These are phyloP conservation scores for Coniochaeta sp. DNA, from an alignment of 2,329 filamentous ascomycete genomes.

Conservation along the genomic window DNA sequence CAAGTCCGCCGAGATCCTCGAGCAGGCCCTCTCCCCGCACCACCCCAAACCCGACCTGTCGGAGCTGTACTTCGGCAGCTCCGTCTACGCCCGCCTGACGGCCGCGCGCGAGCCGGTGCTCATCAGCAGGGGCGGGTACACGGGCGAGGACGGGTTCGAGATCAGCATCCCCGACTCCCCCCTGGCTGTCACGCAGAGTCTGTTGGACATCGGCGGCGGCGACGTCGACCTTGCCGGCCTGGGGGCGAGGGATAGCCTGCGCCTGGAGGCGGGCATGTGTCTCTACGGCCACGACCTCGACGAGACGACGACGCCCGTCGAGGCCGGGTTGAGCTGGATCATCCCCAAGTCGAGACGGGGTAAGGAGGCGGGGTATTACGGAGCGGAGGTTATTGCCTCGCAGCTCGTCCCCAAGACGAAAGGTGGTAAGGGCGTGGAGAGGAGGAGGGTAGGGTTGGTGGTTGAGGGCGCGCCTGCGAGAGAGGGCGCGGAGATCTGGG, in stretches of 20 bases:
- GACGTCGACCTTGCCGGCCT: conserved; percentile 75
- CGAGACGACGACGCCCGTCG: conserved; percentile 59
- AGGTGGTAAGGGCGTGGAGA: conserved; percentile 60
- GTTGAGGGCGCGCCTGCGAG: conserved; percentile 83
- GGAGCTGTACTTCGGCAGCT: conserved; percentile 76
- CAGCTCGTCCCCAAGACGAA: conserved; percentile 71
- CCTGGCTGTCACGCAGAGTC: conserved; percentile 59
- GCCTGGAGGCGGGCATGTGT: conserved; percentile 96
- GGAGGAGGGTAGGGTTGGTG: conserved; percentile 73
- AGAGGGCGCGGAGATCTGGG: conserved; percentile 73
- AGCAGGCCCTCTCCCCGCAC: conserved; percentile 42
- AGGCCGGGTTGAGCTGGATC: conserved; percentile 63
- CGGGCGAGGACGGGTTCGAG: conserved; percentile 97
- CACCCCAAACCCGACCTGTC: conserved; percentile 45
- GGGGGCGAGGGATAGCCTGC: conserved; percentile 83
- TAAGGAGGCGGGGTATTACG: conserved; percentile 69
- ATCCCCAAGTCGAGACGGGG: conserved; percentile 71
- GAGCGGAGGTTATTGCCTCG: conserved; percentile 66
- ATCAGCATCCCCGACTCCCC: conserved; percentile 65
- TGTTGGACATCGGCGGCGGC: conserved; percentile 59
- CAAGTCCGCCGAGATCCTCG: conserved; percentile 62
- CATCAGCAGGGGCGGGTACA: conserved; percentile 87
- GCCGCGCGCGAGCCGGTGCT: conserved; percentile 55
- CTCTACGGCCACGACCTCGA: conserved; percentile 98
- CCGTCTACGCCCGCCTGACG: conserved; percentile 57